Evolutionary conservation across 75 land plant genomes (phyloP).

Genomic region (Picea sitchensis): DNA sequence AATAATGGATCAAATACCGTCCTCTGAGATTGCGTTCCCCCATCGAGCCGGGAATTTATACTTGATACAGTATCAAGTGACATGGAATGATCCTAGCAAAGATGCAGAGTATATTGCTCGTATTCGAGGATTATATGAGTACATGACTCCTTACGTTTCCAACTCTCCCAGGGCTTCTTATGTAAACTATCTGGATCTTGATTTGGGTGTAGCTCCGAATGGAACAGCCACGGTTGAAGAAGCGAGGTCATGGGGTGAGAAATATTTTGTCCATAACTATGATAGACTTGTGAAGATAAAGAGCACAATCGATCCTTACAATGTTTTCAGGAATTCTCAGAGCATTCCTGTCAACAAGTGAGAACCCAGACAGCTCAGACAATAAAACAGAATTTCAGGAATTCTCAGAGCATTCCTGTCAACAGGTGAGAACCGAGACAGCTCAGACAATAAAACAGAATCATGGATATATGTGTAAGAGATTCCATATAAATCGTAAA

Average conservation of each 20-base stretch:
- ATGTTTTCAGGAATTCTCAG: slow-evolving; percentile 19
- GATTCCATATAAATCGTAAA: too few relatives aligned
- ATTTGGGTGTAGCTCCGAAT: slow-evolving; percentile 7
- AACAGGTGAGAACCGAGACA: neutral
- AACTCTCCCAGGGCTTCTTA: slow-evolving; percentile 8
- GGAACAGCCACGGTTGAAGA: neutral
- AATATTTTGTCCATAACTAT: slow-evolving; percentile 11
- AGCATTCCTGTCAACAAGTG: slow-evolving; percentile 11
- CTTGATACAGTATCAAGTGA: slow-evolving; percentile 20
- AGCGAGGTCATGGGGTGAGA: slow-evolving; percentile 10
- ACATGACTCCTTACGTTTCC: slow-evolving; percentile 12
- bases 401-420: slow-evolving; percentile 19
- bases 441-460: too few relatives aligned
- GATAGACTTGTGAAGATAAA: slow-evolving; percentile 13
- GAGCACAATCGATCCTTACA: slow-evolving; percentile 12
- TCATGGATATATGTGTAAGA: too few relatives aligned
- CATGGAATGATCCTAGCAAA: slow-evolving; percentile 12
- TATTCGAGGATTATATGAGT: slow-evolving; percentile 10
- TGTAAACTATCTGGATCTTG: slow-evolving; percentile 18
- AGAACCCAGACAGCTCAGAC: too few relatives aligned
- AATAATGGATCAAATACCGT: slow-evolving; percentile 1
- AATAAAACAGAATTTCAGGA: neutral
- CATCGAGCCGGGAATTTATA: slow-evolving; percentile 26
- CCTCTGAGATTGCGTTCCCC: slow-evolving; percentile 17
- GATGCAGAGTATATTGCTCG: neutral